These are phyloP conservation scores for Gentiana dahurica DNA, from an alignment of 257 asterid species.

Conservation along the genomic window DNA sequence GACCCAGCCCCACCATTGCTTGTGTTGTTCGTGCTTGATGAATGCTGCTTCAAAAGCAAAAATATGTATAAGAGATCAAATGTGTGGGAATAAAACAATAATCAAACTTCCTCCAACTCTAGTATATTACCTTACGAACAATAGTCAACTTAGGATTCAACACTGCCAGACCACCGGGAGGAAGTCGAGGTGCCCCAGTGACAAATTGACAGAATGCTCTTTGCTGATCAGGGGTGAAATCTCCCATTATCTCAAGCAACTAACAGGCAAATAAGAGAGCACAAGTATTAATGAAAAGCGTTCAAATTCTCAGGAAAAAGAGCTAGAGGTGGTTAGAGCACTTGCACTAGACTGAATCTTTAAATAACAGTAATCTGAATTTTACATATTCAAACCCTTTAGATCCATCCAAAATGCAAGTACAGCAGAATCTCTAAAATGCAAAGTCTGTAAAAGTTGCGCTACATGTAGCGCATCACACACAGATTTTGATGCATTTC, in stretches of 20 bases:
- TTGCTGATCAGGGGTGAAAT: conserved; percentile 87
- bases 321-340: too few species aligned
- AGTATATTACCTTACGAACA: conserved; percentile 72
- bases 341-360: too few species aligned
- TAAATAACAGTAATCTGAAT: too few species aligned
- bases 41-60: conserved; percentile 45
- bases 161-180: conserved; percentile 93
- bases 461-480: too few species aligned
- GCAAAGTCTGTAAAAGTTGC: too few species aligned
- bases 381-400: too few species aligned
- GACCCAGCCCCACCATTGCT: conserved; percentile 47
- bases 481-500: too few species aligned
- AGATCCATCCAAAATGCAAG: too few species aligned
- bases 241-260: conserved; percentile 98
- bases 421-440: too few species aligned
- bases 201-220: conserved; percentile 96
- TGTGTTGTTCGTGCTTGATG: conserved; percentile 42
- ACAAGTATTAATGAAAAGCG: neutral
- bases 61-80: neutral
- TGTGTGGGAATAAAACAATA: neutral
- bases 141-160: conserved; percentile 93
- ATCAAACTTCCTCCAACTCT: neutral
- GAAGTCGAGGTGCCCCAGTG: conserved; percentile 99
- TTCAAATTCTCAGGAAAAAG: too few species aligned
- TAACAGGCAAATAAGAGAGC: conserved; percentile 13